Evolutionary conservation across 1,139 yeast species (phyloP).

Genomic region (Insectozyma bohioensis): DNA sequence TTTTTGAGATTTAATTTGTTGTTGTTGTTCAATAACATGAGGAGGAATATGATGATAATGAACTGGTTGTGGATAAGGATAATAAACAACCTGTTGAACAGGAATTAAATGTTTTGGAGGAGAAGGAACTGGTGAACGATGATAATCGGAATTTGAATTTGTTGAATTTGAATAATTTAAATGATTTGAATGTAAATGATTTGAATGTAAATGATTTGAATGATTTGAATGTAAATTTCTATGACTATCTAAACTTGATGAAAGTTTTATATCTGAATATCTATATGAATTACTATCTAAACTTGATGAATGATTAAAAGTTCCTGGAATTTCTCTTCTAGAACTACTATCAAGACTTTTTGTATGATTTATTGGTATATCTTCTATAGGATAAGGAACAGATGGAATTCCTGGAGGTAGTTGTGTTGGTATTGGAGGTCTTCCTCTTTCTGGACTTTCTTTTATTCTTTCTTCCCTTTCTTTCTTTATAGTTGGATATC

Average conservation of each 20-base stretch:
- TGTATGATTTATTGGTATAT: too few relatives aligned
- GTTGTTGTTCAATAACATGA: slow-evolving; percentile 19
- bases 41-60: slow-evolving; percentile 12
- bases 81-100: slow-evolving; percentile 1
- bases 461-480: background rate
- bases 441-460: background rate
- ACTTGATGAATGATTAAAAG: too few relatives aligned
- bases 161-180: background rate
- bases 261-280: too few relatives aligned
- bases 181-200: background rate
- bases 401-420: background rate
- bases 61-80: background rate
- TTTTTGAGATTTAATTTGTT: slow-evolving; percentile 19
- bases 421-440: slow-evolving; percentile 1
- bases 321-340: too few relatives aligned
- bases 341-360: too few relatives aligned
- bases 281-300: too few relatives aligned
- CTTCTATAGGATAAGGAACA: background rate
- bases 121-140: background rate
- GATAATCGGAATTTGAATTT: too few relatives aligned
- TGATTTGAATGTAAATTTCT: background rate
- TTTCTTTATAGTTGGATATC: slow-evolving; percentile 5
- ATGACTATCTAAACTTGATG: too few relatives aligned
- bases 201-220: too few relatives aligned
- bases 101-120: slow-evolving; percentile 1